Conservation (phyloP, 164 flowering plant species). For the Annona cherimola region DNA sequence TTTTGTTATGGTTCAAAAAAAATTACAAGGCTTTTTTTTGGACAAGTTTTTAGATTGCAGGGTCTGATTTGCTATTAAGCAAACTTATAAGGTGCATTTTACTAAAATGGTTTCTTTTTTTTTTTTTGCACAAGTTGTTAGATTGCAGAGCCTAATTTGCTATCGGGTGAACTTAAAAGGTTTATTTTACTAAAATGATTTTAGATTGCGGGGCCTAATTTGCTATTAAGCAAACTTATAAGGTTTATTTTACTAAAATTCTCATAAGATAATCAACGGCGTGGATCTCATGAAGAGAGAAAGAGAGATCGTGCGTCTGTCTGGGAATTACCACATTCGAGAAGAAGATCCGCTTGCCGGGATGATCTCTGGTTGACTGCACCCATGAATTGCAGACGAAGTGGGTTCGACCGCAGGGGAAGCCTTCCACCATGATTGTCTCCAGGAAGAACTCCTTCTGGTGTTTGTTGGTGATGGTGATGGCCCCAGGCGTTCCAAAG, state of each 20-base stretch:
- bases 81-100: too few species aligned
- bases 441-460: slow-evolving; percentile 84
- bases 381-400: slow-evolving; percentile 94
- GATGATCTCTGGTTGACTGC: slow-evolving; percentile 71
- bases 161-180: too few species aligned
- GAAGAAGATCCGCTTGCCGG: slow-evolving; percentile 70
- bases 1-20: too few species aligned
- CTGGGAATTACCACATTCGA: slow-evolving; percentile 53
- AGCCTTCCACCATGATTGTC: slow-evolving; percentile 73
- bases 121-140: too few species aligned
- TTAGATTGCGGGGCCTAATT: too few species aligned
- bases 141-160: too few species aligned
- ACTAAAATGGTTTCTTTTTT: too few species aligned
- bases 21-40: too few species aligned
- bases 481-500: slow-evolving; percentile 86
- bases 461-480: slow-evolving; percentile 68
- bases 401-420: slow-evolving; percentile 71
- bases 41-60: too few species aligned
- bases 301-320: neutral
- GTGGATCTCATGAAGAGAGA: neutral
- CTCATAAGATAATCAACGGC: neutral
- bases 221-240: too few species aligned
- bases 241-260: neutral
- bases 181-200: too few species aligned
- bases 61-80: too few species aligned